Evolutionary conservation across 352 stramenopile genomes (phyloP).

Genomic region (Globisporangium middletonii): DNA sequence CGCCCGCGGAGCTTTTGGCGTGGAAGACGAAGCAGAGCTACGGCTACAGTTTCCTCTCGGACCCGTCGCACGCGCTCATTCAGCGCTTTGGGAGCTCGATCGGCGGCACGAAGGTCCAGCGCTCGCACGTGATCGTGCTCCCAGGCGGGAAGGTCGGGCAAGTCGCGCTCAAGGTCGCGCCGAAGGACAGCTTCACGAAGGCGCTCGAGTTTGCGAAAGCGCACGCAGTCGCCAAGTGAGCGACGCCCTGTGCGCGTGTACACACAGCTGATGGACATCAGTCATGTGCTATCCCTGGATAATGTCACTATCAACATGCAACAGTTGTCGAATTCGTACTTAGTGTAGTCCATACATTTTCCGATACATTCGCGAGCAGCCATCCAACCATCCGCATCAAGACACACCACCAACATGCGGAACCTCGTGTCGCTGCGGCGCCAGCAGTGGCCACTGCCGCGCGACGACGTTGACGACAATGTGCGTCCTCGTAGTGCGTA

Average conservation of each 20-base stretch:
- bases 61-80: slow-evolving; percentile 75
- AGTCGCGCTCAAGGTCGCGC: slow-evolving; percentile 64
- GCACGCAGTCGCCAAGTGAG: slow-evolving; percentile 11
- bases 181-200: slow-evolving; percentile 79
- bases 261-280: neutral
- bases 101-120: slow-evolving; percentile 53
- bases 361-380: neutral
- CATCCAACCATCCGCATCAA: slow-evolving; percentile 2
- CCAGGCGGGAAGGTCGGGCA: slow-evolving; percentile 70
- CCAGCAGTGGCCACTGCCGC: slow-evolving; percentile 32
- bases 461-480: neutral
- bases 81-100: slow-evolving; percentile 73
- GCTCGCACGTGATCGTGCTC: slow-evolving; percentile 82
- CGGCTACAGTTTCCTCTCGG: slow-evolving; percentile 75
- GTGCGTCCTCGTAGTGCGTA: neutral
- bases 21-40: slow-evolving; percentile 83
- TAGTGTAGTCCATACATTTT: neutral
- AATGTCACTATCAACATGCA: neutral
- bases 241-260: neutral
- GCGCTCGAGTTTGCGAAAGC: slow-evolving; percentile 52
- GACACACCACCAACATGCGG: slow-evolving; percentile 23
- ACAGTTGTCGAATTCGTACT: neutral
- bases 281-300: neutral
- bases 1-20: slow-evolving; percentile 50
- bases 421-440: slow-evolving; percentile 57